phyloP scores from a whole-genome alignment of 1,139 yeast species.

The Yamadazyma epiphylla region DNA sequence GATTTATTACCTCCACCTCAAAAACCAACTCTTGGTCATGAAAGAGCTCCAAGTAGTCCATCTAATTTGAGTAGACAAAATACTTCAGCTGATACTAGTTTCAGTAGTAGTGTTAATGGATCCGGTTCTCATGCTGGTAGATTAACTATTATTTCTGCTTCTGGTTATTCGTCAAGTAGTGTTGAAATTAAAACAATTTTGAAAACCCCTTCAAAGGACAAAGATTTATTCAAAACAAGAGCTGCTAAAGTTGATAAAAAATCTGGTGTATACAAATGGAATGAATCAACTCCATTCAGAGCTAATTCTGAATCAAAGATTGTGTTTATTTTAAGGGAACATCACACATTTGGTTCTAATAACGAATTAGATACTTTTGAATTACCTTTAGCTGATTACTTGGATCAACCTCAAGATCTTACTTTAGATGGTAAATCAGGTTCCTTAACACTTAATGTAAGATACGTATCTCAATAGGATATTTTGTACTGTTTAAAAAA shows the following conservation, averaged over 20 bases:
- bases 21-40: conserved; percentile 22
- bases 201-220: conserved; percentile 49
- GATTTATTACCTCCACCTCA: conserved; percentile 43
- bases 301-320: conserved; percentile 59
- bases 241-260: conserved; percentile 45
- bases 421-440: conserved; percentile 27
- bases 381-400: conserved; percentile 35
- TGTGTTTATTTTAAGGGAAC: conserved; percentile 58
- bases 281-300: conserved; percentile 66
- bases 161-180: conserved; percentile 25
- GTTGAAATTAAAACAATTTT: conserved; percentile 52
- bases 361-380: conserved; percentile 58
- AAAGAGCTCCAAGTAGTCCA: conserved; percentile 22
- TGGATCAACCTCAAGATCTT: conserved; percentile 24
- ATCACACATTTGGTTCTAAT: conserved; percentile 73
- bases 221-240: conserved; percentile 65
- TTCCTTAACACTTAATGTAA: conserved; percentile 25
- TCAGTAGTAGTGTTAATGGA: conserved; percentile 36
- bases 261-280: conserved; percentile 49
- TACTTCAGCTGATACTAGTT: conserved; percentile 28
- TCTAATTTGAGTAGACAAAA: conserved; percentile 27
- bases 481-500: too few species aligned
- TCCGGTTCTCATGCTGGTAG: conserved; percentile 51
- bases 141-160: conserved; percentile 43
- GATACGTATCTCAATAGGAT: conserved; percentile 12